A percentile compares a stretch with the other conserved stretches of the same genome.
These are phyloP conservation scores for Amanita fuliginea DNA, from an alignment of 768 basidiomycete genomes.

Conservation along the genomic window DNA sequence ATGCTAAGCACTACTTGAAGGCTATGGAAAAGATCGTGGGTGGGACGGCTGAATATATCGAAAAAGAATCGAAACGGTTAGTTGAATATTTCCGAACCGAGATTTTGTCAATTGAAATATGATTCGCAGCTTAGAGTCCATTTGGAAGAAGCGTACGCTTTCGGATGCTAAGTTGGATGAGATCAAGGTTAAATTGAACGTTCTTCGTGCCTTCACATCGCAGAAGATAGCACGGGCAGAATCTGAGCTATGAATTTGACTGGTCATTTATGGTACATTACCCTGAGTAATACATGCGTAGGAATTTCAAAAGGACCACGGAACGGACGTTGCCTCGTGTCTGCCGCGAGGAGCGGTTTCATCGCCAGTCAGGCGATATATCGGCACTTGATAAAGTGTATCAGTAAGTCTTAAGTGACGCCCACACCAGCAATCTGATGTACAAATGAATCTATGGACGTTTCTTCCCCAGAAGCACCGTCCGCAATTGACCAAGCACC, in stretches of 20 bases:
- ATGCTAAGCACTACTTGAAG: constrained; percentile 71
- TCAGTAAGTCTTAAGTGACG: background rate
- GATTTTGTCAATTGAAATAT: constrained; percentile 11
- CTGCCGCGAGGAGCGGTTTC: background rate
- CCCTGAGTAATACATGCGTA: background rate
- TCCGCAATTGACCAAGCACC: background rate
- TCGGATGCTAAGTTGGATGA: constrained; percentile 79
- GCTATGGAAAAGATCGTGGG: constrained; percentile 83
- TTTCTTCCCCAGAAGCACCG: background rate
- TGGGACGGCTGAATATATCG: constrained; percentile 62
- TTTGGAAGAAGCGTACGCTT: constrained; percentile 72
- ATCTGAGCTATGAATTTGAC: constrained; percentile 31
- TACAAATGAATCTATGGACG: background rate
- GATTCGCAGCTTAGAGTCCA: constrained; percentile 49
- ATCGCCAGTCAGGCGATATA: background rate
- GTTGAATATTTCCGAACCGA: constrained; percentile 9
- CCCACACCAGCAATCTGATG: background rate
- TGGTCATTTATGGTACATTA: background rate
- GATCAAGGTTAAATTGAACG: constrained; percentile 85
- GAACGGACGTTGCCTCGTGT: constrained; percentile 1
- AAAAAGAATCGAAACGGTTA: constrained; percentile 81
- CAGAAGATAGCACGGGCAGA: constrained; percentile 25
- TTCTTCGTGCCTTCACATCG: constrained; percentile 53
- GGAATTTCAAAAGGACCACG: background rate
- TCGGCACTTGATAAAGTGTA: background rate